phyloP scores from a whole-genome alignment of 129 eudicot species.

The Apium graveolens region DNA sequence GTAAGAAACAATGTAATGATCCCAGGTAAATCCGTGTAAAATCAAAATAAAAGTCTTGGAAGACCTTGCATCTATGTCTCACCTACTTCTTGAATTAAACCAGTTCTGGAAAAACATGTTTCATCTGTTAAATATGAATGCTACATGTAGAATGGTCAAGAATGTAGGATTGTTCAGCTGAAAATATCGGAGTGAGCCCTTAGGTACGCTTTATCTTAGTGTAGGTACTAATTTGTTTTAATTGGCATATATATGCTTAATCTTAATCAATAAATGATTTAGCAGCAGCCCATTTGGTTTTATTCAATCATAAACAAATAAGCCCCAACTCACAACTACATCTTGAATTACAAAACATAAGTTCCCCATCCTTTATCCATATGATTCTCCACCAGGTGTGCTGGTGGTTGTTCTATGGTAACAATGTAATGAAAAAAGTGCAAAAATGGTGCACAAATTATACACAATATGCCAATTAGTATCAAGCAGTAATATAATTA shows the following conservation, averaged over 20 bases:
- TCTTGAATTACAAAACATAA: neutral
- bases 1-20: neutral
- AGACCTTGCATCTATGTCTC: neutral
- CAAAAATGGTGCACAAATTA: neutral
- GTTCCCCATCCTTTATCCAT: neutral
- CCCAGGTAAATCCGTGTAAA: neutral
- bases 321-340: neutral
- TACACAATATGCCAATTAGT: neutral
- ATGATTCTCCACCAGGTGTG: conserved; percentile 2
- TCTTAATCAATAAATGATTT: neutral
- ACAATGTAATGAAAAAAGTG: neutral
- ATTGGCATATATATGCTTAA: neutral
- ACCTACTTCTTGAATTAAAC: neutral
- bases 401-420: neutral
- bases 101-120: neutral
- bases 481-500: neutral
- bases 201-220: neutral
- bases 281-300: neutral
- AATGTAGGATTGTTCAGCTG: neutral
- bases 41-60: neutral
- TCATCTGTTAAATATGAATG: too few species aligned
- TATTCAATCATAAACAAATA: neutral
- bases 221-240: neutral
- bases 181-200: neutral
- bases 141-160: neutral